phyloP scores from a whole-genome alignment of 495 filamentous ascomycete species.

The Elasticomyces elasticus region DNA sequence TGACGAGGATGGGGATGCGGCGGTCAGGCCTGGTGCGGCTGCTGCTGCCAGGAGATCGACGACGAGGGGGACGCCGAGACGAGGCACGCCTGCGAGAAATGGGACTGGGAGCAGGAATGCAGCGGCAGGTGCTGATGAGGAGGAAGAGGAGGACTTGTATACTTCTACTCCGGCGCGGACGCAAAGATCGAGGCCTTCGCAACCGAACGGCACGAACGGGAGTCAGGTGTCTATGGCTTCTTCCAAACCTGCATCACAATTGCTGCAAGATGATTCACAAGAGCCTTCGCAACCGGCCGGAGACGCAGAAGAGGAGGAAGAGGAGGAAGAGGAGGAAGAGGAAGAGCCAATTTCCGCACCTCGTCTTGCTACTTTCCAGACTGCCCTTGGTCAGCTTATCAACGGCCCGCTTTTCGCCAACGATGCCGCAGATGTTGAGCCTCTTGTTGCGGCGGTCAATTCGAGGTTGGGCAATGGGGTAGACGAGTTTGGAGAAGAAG shows the following conservation, averaged over 20 bases:
- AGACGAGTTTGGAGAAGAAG: slow-evolving; percentile 52
- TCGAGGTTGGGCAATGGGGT: slow-evolving; percentile 45
- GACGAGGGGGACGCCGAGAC: slow-evolving; percentile 5
- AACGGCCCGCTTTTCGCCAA: slow-evolving; percentile 67
- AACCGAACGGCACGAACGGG: slow-evolving; percentile 25
- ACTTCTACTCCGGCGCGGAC: slow-evolving; percentile 43
- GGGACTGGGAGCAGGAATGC: slow-evolving; percentile 17
- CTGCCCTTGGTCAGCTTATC: slow-evolving; percentile 68
- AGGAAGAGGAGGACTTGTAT: slow-evolving; percentile 48
- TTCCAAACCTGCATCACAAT: slow-evolving; percentile 57
- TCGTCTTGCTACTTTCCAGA: slow-evolving; percentile 65
- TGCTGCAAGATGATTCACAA: slow-evolving; percentile 46
- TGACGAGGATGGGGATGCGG: slow-evolving; percentile 38
- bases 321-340: slow-evolving; percentile 32
- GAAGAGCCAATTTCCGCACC: slow-evolving; percentile 44
- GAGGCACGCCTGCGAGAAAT: slow-evolving; percentile 3
- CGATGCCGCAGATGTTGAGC: slow-evolving; percentile 65
- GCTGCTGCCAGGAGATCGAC: slow-evolving; percentile 3
- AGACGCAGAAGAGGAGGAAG: too few relatives aligned
- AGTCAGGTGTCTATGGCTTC: slow-evolving; percentile 60
- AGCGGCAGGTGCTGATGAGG: slow-evolving; percentile 29
- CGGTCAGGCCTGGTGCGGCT: slow-evolving; percentile 8
- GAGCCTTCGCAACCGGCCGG: slow-evolving; percentile 36
- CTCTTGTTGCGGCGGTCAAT: slow-evolving; percentile 74
- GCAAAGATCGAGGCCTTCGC: slow-evolving; percentile 33